Conservation (phyloP, 2,329 filamentous ascomycete species). For the Xylaria polymorpha region DNA sequence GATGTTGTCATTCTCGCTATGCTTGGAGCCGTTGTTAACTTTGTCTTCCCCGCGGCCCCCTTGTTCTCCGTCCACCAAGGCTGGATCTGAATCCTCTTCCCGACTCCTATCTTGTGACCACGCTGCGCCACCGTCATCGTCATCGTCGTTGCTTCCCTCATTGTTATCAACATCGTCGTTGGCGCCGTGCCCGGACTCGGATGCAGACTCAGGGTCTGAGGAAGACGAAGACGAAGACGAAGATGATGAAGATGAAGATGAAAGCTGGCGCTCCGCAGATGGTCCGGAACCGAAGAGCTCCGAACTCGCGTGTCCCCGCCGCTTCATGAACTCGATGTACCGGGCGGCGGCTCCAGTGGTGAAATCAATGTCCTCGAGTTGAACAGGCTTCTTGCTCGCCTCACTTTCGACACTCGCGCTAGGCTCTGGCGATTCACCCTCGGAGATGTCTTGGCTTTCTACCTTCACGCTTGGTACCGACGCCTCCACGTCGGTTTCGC, state of each 20-base stretch:
- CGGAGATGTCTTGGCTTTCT: not conserved
- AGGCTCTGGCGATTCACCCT: not conserved
- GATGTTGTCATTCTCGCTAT: too few species aligned
- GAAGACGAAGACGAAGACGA: slow-evolving; percentile 3
- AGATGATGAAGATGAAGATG: not conserved
- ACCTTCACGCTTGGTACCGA: not conserved
- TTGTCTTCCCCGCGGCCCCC: too few species aligned
- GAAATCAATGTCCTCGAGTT: not conserved
- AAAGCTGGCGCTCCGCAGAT: not conserved
- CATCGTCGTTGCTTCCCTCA: too few species aligned
- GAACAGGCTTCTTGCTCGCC: not conserved
- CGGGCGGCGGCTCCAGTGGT: not conserved
- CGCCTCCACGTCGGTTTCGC: not conserved
- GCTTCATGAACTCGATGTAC: slow-evolving; percentile 6
- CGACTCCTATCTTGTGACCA: too few species aligned
- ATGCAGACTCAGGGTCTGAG: not conserved
- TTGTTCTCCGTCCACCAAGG: too few species aligned
- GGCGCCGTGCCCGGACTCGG: not conserved
- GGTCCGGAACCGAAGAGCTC: not conserved
- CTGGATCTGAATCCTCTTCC: too few species aligned
- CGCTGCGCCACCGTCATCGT: too few species aligned
- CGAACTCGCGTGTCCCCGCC: not conserved
- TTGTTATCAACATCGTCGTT: not conserved
- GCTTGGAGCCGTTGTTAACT: too few species aligned
- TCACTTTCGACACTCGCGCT: not conserved